phyloP scores from a whole-genome alignment of 2,329 filamentous ascomycete genomes.

The Byssochlamys sp. region DNA sequence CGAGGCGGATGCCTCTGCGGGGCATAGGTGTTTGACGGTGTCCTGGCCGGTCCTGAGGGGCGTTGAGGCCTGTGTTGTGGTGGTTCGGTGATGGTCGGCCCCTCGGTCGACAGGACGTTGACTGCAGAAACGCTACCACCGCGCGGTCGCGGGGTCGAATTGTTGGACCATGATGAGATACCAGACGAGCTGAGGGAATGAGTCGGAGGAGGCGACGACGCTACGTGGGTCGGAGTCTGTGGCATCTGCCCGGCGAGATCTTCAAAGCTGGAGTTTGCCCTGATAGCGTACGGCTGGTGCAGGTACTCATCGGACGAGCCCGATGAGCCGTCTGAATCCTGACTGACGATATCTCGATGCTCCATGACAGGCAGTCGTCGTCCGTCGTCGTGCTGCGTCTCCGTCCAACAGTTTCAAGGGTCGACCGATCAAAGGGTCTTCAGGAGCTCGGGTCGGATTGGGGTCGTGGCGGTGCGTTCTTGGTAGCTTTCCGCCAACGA shows the following conservation, averaged over 20 bases:
- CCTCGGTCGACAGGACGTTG: conserved; percentile 29
- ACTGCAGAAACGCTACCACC: conserved; percentile 32
- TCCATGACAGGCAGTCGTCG: conserved; percentile 29
- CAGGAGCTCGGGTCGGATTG: conserved; percentile 11
- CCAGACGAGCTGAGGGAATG: conserved; percentile 14
- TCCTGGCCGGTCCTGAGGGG: conserved; percentile 59
- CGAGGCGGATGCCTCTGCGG: conserved; percentile 47
- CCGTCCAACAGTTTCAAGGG: background rate
- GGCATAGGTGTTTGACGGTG: conserved; percentile 72
- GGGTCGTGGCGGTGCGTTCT: conserved; percentile 19
- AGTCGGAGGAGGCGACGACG: conserved; percentile 23
- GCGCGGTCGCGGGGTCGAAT: conserved; percentile 31
- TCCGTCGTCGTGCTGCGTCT: conserved; percentile 5
- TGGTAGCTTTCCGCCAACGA: conserved; percentile 8
- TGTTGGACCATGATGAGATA: conserved; percentile 27
- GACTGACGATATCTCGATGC: conserved; percentile 30
- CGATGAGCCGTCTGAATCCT: conserved; percentile 30
- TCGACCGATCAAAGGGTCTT: background rate
- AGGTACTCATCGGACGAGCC: conserved; percentile 35
- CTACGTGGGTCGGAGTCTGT: conserved; percentile 22
- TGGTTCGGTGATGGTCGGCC: conserved; percentile 15
- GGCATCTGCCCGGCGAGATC: conserved; percentile 22
- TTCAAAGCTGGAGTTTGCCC: conserved; percentile 21
- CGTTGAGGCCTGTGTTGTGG: conserved; percentile 47
- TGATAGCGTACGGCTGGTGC: conserved; percentile 23